Percentiles rank a stretch among this genome's conserved stretches.
phyloP scores from a whole-genome alignment of 768 basidiomycete species.

The Tulasnella calospora region DNA sequence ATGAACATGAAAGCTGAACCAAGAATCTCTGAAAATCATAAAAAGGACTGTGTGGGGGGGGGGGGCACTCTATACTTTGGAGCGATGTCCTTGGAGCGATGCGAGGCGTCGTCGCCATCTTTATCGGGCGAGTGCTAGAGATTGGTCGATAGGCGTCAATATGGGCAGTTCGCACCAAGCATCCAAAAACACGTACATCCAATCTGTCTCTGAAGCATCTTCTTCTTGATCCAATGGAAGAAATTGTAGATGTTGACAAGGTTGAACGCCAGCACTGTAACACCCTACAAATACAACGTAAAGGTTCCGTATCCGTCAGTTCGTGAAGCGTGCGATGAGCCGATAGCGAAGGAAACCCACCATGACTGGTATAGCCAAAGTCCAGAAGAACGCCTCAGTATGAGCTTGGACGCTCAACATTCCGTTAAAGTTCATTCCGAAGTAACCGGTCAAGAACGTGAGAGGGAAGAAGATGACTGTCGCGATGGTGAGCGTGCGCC shows the following conservation, averaged over 20 bases:
- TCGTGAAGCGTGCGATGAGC: neutral
- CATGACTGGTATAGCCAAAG: conserved; percentile 58
- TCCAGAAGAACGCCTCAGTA: conserved; percentile 48
- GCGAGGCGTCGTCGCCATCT: neutral
- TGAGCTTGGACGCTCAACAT: conserved; percentile 24
- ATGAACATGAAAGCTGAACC: neutral
- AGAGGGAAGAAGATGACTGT: conserved; percentile 60
- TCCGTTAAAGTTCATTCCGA: conserved; percentile 38
- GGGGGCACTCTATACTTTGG: neutral
- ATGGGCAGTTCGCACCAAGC: neutral
- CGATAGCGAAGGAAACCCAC: conserved; percentile 31
- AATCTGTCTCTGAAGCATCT: neutral
- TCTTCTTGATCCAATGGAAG: neutral
- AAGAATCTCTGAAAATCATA: neutral
- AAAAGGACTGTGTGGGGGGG: neutral
- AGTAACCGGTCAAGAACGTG: conserved; percentile 65
- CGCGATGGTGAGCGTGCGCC: neutral
- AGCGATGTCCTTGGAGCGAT: neutral
- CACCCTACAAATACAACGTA: neutral
- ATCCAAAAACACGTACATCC: neutral
- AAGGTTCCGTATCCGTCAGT: neutral
- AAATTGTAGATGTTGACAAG: neutral
- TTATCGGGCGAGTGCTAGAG: neutral
- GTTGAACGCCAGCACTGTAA: neutral
- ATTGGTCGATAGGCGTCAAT: neutral